A percentile compares a stretch with the other conserved stretches of the same genome.
These are phyloP conservation scores for Tulasnella sp. DNA, from an alignment of 768 basidiomycete species.

Conservation along the genomic window DNA sequence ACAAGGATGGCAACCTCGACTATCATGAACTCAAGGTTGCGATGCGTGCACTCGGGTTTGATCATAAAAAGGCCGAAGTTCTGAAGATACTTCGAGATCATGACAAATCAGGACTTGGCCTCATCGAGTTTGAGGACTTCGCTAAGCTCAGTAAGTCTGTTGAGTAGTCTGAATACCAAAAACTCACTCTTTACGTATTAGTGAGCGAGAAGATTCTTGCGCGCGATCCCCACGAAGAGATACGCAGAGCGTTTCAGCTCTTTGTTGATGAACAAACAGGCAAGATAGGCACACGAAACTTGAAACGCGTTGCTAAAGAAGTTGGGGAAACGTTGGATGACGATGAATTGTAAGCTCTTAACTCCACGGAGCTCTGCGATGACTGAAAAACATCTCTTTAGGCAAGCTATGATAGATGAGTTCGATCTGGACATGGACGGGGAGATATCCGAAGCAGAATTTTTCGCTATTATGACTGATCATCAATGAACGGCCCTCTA, in stretches of 20 bases:
- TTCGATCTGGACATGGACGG: constrained; percentile 98
- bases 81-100: constrained; percentile 86
- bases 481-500: too few relatives aligned
- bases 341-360: constrained; percentile 73
- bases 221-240: constrained; percentile 93
- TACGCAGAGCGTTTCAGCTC: constrained; percentile 86
- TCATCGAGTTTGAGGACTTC: constrained; percentile 92
- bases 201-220: constrained; percentile 91
- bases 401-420: constrained; percentile 99
- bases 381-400: constrained; percentile 24
- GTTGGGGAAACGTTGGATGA: constrained; percentile 91
- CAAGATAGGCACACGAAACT: constrained; percentile 81
- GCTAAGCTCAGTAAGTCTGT: constrained; percentile 70
- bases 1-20: constrained; percentile 92
- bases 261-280: constrained; percentile 96
- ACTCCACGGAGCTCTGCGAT: background rate
- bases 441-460: constrained; percentile 93
- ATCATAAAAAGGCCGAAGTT: constrained; percentile 96
- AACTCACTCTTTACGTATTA: constrained; percentile 25
- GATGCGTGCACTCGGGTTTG: constrained; percentile 95
- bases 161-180: background rate
- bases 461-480: constrained; percentile 94
- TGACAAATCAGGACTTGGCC: constrained; percentile 63
- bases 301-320: constrained; percentile 89
- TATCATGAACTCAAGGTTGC: constrained; percentile 99